These are phyloP conservation scores for Orbilia blumenaviensis DNA, from an alignment of 2,329 filamentous ascomycete species.

Conservation along the genomic window DNA sequence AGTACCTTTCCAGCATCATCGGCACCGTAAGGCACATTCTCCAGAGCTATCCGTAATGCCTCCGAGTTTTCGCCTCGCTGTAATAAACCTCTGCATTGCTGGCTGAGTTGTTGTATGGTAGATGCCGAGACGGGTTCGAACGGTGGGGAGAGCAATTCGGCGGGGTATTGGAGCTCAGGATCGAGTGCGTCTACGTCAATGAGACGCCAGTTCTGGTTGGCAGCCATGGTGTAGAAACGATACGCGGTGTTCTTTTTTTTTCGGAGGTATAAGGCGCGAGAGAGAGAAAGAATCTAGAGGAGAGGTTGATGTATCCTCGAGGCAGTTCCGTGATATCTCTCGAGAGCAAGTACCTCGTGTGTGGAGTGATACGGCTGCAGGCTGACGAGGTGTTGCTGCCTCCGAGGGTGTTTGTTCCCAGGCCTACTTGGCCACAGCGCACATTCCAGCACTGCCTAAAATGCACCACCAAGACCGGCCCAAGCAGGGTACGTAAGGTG, in stretches of 20 bases:
- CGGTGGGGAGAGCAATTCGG: slow-evolving; percentile 56
- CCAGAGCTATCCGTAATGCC: slow-evolving; percentile 55
- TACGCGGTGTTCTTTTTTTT: background rate
- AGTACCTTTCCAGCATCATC: slow-evolving; percentile 57
- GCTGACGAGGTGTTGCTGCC: slow-evolving; percentile 23
- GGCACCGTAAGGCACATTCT: slow-evolving; percentile 57
- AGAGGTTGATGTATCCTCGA: background rate
- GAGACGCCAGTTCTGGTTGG: slow-evolving; percentile 56
- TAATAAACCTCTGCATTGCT: slow-evolving; percentile 55
- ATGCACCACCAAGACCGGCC: too few relatives aligned
- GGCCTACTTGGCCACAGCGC: slow-evolving; percentile 44
- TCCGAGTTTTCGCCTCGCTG: slow-evolving; percentile 57
- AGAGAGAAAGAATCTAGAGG: background rate
- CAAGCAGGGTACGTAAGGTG: background rate
- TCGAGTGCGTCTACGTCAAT: slow-evolving; percentile 58
- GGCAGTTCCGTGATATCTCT: background rate
- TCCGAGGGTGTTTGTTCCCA: slow-evolving; percentile 39
- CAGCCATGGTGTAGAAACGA: slow-evolving; percentile 22
- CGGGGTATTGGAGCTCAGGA: slow-evolving; percentile 57
- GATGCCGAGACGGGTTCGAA: slow-evolving; percentile 53
- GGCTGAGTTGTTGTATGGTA: slow-evolving; percentile 55
- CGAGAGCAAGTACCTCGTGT: background rate
- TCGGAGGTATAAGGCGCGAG: background rate
- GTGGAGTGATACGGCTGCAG: background rate
- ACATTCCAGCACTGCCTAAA: slow-evolving; percentile 37